A percentile compares a stretch with the other conserved stretches of the same genome.
phyloP scores from a whole-genome alignment of 2,329 filamentous ascomycete genomes.

The Dissoconium aciculare region DNA sequence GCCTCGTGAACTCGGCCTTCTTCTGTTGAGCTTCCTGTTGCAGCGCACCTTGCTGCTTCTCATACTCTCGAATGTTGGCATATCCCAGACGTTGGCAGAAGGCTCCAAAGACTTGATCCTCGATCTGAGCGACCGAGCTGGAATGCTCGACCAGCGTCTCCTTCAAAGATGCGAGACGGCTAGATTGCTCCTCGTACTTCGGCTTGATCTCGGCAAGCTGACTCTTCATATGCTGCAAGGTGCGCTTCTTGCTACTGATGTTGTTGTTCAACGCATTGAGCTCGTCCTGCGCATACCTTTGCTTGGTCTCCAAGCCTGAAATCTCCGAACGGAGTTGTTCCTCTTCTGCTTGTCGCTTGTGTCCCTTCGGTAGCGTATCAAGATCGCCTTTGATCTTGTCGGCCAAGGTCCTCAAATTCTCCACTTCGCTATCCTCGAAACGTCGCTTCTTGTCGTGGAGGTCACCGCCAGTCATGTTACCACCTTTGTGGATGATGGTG shows the following conservation, averaged over 20 bases:
- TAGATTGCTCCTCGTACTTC: slow-evolving; percentile 59
- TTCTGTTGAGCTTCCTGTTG: slow-evolving; percentile 83
- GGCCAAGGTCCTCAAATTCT: slow-evolving; percentile 63
- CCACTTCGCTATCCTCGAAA: slow-evolving; percentile 81
- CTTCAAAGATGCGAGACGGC: slow-evolving; percentile 49
- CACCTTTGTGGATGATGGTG: slow-evolving; percentile 92
- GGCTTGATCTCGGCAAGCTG: slow-evolving; percentile 64
- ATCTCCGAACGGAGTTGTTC: slow-evolving; percentile 70
- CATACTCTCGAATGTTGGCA: slow-evolving; percentile 78
- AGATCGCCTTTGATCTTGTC: slow-evolving; percentile 66
- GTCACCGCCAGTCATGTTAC: slow-evolving; percentile 89
- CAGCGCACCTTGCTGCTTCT: slow-evolving; percentile 78
- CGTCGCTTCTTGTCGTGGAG: slow-evolving; percentile 54
- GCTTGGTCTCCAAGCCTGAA: slow-evolving; percentile 60
- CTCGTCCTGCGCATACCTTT: slow-evolving; percentile 59
- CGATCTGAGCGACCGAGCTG: slow-evolving; percentile 59
- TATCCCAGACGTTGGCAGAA: slow-evolving; percentile 86
- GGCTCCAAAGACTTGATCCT: slow-evolving; percentile 70
- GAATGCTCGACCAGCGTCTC: slow-evolving; percentile 41
- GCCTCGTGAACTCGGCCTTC: slow-evolving; percentile 71
- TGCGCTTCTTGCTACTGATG: slow-evolving; percentile 66
- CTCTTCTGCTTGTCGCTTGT: slow-evolving; percentile 61
- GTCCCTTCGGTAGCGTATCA: slow-evolving; percentile 61
- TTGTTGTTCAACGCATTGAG: slow-evolving; percentile 67
- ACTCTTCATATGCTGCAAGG: slow-evolving; percentile 56